These are phyloP conservation scores for Peniophora sp. DNA, from an alignment of 1,284 basidiomycete genomes.

Conservation along the genomic window DNA sequence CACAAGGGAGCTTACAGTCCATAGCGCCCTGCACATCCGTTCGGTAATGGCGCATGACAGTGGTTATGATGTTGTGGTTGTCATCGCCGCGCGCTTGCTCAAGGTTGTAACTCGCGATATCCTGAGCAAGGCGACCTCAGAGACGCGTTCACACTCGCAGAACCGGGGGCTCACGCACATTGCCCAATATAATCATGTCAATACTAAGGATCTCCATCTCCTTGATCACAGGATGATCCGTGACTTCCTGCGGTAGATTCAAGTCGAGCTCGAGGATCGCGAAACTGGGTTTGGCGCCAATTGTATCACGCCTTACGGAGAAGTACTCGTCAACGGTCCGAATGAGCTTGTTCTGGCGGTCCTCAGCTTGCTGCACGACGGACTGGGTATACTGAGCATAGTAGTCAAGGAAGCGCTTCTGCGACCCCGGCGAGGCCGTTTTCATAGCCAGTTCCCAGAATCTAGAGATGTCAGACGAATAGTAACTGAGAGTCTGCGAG, in stretches of 20 bases:
- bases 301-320: constrained; percentile 29
- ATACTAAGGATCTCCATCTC: constrained; percentile 23
- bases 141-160: no score
- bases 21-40: constrained; percentile 25
- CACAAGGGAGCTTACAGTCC: constrained; percentile 18
- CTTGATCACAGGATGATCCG: constrained; percentile 29
- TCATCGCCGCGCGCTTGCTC: constrained; percentile 36
- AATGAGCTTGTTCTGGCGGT: constrained; percentile 24
- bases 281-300: constrained; percentile 34
- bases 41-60: constrained; percentile 30
- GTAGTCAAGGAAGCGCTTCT: constrained; percentile 28
- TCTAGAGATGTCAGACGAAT: constrained; percentile 13
- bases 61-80: constrained; percentile 32
- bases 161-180: constrained; percentile 22
- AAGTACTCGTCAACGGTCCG: constrained; percentile 31
- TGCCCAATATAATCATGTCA: constrained; percentile 34
- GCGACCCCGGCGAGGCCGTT: constrained; percentile 23
- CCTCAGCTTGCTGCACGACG: constrained; percentile 33
- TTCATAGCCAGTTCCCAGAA: constrained; percentile 30
- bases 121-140: constrained; percentile 15
- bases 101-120: constrained; percentile 33
- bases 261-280: constrained; percentile 27
- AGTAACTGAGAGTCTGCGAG: constrained; percentile 6
- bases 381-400: constrained; percentile 31
- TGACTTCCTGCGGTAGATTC: constrained; percentile 32